Evolutionary conservation across 2,329 filamentous ascomycete species (phyloP).

Genomic region (Ceratocystis variospora): DNA sequence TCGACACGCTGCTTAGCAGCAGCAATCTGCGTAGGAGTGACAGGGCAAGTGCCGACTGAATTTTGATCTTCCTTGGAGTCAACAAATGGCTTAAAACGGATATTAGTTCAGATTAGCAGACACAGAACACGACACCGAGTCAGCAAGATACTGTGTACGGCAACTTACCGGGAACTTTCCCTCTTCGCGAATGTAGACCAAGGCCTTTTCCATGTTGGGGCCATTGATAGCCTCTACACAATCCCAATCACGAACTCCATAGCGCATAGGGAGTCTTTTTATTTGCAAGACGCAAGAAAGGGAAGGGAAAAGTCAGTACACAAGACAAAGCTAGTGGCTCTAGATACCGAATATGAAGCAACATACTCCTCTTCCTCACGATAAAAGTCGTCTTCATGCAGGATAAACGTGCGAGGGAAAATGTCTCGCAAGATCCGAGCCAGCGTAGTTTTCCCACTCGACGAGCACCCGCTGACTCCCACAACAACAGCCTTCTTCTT

Average conservation of each 20-base stretch:
- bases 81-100: constrained; percentile 23
- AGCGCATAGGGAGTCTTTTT: constrained; percentile 19
- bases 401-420: constrained; percentile 63
- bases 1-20: constrained; percentile 35
- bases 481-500: constrained; percentile 48
- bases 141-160: background rate
- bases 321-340: background rate
- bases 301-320: too few relatives aligned
- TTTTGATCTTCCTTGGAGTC: constrained; percentile 45
- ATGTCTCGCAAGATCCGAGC: constrained; percentile 71
- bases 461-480: constrained; percentile 79
- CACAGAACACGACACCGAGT: background rate
- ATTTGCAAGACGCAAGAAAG: too few relatives aligned
- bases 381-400: constrained; percentile 97
- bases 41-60: constrained; percentile 41
- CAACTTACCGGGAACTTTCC: constrained; percentile 49
- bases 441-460: constrained; percentile 88
- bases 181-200: constrained; percentile 55
- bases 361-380: constrained; percentile 57
- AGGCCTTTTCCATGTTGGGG: constrained; percentile 48
- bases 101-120: background rate
- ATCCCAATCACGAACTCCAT: constrained; percentile 77
- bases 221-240: constrained; percentile 68
- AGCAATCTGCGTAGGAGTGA: constrained; percentile 35
- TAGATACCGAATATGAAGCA: background rate